These are phyloP conservation scores for Miamiensis avidus DNA, from an alignment of 169 alveolate species.

Conservation along the genomic window DNA sequence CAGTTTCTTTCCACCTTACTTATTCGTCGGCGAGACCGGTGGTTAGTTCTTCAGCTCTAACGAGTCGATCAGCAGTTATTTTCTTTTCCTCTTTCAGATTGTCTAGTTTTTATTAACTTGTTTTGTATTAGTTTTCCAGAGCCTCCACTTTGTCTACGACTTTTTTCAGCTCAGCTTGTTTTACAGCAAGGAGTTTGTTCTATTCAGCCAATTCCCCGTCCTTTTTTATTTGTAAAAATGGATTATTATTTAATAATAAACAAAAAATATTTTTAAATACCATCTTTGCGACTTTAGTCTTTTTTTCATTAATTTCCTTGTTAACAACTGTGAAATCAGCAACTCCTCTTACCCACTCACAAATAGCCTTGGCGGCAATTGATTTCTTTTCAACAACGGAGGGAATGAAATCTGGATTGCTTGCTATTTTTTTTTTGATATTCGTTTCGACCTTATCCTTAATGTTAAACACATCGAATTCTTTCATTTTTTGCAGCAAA, in stretches of 20 bases:
- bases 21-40: conserved; percentile 92
- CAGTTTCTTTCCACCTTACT: conserved; percentile 90
- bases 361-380: conserved; percentile 36
- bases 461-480: conserved; percentile 73
- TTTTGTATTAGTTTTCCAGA: conserved; percentile 80
- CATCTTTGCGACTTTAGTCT: conserved; percentile 50
- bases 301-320: conserved; percentile 54
- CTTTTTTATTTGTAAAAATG: too few species aligned
- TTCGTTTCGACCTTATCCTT: conserved; percentile 23
- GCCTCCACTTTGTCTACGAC: conserved; percentile 88
- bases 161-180: conserved; percentile 79
- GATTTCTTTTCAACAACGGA: conserved; percentile 4
- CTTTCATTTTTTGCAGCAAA: conserved; percentile 89
- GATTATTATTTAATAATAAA: too few species aligned
- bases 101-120: conserved; percentile 81
- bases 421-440: conserved; percentile 34
- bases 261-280: too few species aligned
- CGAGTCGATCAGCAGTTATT: conserved; percentile 85
- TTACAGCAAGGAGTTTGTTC: conserved; percentile 36
- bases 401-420: conserved; percentile 39
- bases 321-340: conserved; percentile 57
- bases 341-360: conserved; percentile 54
- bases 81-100: conserved; percentile 82
- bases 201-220: conserved; percentile 32
- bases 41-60: conserved; percentile 90